Percentiles rank a stretch among this genome's conserved stretches.
Evolutionary conservation across 2,329 filamentous ascomycete species (phyloP).

Genomic region (Cryphonectria parasitica): DNA sequence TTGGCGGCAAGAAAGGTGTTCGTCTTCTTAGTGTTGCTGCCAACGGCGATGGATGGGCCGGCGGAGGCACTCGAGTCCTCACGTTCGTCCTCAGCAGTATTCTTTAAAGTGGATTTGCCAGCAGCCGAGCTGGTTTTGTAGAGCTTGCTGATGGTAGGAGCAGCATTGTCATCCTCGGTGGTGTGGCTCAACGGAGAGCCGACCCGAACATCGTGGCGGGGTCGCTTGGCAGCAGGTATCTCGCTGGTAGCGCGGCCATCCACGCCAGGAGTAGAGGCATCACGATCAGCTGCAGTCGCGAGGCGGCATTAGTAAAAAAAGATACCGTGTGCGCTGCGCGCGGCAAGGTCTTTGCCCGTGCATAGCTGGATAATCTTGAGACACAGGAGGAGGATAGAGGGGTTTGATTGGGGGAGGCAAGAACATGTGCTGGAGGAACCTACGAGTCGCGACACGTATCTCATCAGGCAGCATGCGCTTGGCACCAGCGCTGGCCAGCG

Average conservation of each 20-base stretch:
- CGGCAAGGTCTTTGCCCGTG: background rate
- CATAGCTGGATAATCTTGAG: background rate
- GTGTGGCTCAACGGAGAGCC: constrained; percentile 19
- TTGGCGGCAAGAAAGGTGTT: background rate
- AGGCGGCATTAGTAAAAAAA: background rate
- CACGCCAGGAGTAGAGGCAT: background rate
- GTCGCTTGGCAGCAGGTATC: constrained; percentile 14
- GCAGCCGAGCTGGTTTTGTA: background rate
- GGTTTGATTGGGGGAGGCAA: background rate
- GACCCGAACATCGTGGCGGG: constrained; percentile 14
- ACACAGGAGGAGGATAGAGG: too few relatives aligned
- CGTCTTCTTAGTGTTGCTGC: background rate
- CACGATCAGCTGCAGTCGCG: background rate
- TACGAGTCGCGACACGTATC: constrained; percentile 28
- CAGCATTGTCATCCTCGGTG: constrained; percentile 16
- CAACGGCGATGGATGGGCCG: background rate
- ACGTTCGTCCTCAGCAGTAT: background rate
- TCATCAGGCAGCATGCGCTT: constrained; percentile 23
- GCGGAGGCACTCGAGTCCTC: background rate
- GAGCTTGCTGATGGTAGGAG: constrained; percentile 1
- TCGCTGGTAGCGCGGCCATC: background rate
- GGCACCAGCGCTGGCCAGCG: constrained; percentile 26
- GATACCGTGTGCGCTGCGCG: background rate
- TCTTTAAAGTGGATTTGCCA: background rate
- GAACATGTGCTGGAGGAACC: background rate